These are phyloP conservation scores for Deinandra increscens DNA, from an alignment of 129 eudicot genomes.

Conservation along the genomic window DNA sequence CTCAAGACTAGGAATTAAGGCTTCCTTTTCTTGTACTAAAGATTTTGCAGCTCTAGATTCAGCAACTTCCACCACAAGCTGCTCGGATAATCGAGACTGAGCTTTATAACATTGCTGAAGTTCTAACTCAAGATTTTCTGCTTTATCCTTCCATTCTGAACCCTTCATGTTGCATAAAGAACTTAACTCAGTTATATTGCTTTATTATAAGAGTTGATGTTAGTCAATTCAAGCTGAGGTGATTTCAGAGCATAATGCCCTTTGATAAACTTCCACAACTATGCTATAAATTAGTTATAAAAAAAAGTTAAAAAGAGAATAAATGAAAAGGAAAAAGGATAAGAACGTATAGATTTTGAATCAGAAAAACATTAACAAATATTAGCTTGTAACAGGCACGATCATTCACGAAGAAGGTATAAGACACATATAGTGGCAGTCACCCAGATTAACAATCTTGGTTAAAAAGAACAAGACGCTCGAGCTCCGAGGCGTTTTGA, in stretches of 20 bases:
- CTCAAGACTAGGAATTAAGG: constrained; percentile 50
- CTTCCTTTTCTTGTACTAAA: constrained; percentile 65
- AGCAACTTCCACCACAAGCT: constrained; percentile 95
- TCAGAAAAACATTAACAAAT: neutral
- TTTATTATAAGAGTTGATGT: neutral
- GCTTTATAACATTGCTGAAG: constrained; percentile 98
- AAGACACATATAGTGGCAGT: neutral
- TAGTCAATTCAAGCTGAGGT: constrained; percentile 10
- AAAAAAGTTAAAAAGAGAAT: too few relatives aligned
- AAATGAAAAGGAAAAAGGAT: neutral
- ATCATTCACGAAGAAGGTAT: neutral
- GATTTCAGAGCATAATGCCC: neutral
- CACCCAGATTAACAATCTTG: neutral
- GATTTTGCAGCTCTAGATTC: constrained; percentile 78
- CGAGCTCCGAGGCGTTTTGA: too few relatives aligned
- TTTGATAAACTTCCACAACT: constrained; percentile 4
- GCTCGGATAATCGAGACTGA: constrained; percentile 88
- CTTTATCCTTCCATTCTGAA: constrained; percentile 93
- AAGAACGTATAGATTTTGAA: neutral
- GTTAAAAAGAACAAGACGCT: too few relatives aligned
- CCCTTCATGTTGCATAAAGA: constrained; percentile 50
- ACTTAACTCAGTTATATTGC: constrained; percentile 22
- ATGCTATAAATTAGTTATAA: neutral
- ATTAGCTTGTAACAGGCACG: neutral
- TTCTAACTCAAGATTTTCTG: constrained; percentile 78